Evolutionary conservation across 2,329 filamentous ascomycete genomes (phyloP).

Genomic region (Claviceps cyperi): DNA sequence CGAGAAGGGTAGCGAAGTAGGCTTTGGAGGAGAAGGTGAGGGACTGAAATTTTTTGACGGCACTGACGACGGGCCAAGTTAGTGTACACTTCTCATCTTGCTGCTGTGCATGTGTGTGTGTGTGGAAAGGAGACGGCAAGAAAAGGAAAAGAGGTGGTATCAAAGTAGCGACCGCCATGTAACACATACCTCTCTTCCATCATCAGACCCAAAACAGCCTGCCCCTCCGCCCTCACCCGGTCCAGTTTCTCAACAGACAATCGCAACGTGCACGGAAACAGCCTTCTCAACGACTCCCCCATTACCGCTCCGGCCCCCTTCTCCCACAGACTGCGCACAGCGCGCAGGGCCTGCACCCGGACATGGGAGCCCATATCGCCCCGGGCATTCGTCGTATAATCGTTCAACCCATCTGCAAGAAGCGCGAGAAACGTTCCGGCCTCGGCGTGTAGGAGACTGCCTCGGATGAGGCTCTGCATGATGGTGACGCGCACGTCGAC

Average conservation of each 20-base stretch:
- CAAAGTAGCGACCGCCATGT: neutral
- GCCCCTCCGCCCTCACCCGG: slow-evolving; percentile 59
- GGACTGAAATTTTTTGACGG: slow-evolving; percentile 19
- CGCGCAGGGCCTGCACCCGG: slow-evolving; percentile 65
- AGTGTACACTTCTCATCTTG: neutral
- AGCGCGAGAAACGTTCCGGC: slow-evolving; percentile 28
- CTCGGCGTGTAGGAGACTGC: slow-evolving; percentile 28
- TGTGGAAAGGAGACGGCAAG: neutral
- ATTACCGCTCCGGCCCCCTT: slow-evolving; percentile 17
- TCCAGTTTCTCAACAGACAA: slow-evolving; percentile 83
- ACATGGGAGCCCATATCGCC: slow-evolving; percentile 86
- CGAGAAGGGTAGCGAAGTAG: slow-evolving; percentile 44
- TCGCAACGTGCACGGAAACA: slow-evolving; percentile 42
- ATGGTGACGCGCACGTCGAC: slow-evolving; percentile 41
- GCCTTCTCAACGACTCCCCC: slow-evolving; percentile 17
- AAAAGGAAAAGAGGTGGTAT: neutral
- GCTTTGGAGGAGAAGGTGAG: slow-evolving; percentile 41
- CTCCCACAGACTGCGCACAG: slow-evolving; percentile 49
- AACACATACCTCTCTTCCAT: slow-evolving; percentile 30
- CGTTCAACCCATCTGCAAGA: slow-evolving; percentile 51
- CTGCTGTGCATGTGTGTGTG: neutral
- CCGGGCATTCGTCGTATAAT: slow-evolving; percentile 80
- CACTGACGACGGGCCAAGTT: slow-evolving; percentile 16
- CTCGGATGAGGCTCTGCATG: slow-evolving; percentile 37
- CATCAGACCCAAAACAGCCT: slow-evolving; percentile 33